phyloP scores from a whole-genome alignment of 768 basidiomycete genomes.

The Russula emetica region DNA sequence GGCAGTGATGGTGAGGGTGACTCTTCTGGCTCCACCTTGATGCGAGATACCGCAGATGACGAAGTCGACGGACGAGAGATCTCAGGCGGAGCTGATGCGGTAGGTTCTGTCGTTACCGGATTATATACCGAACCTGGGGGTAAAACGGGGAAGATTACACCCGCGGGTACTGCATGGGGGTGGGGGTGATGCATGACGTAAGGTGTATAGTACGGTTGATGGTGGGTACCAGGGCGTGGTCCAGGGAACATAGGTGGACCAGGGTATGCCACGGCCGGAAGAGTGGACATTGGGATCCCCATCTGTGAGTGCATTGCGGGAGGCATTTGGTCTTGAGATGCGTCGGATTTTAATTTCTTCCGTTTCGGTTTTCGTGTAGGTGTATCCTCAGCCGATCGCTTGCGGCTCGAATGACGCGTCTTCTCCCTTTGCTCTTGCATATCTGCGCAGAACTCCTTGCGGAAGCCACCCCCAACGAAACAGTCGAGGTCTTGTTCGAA shows the following conservation, averaged over 20 bases:
- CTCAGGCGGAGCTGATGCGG: constrained; percentile 11
- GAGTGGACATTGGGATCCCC: constrained; percentile 25
- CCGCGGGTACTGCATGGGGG: constrained; percentile 50
- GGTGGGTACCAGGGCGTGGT: constrained; percentile 47
- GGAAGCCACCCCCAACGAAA: constrained; percentile 79
- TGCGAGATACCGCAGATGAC: constrained; percentile 9
- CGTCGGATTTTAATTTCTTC: constrained; percentile 30
- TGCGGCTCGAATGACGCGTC: constrained; percentile 20
- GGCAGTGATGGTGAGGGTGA: constrained; percentile 24
- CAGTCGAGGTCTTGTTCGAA: constrained; percentile 78
- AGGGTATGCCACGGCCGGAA: constrained; percentile 30
- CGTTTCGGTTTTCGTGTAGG: constrained; percentile 33
- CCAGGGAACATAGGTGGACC: constrained; percentile 34
- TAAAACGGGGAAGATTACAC: constrained; percentile 70
- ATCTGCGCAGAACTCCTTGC: constrained; percentile 50
- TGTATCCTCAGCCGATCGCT: constrained; percentile 26
- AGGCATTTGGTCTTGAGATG: constrained; percentile 14
- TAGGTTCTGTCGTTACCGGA: constrained; percentile 27
- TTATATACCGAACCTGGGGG: constrained; percentile 49
- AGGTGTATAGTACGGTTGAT: constrained; percentile 62
- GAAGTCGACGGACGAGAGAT: constrained; percentile 22
- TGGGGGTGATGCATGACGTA: constrained; percentile 37
- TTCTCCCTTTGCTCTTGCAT: constrained; percentile 37
- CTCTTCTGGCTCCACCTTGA: constrained; percentile 24
- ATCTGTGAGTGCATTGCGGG: constrained; percentile 15